phyloP scores from a whole-genome alignment of 2,329 filamentous ascomycete genomes.

The Penicillium digitatum region DNA sequence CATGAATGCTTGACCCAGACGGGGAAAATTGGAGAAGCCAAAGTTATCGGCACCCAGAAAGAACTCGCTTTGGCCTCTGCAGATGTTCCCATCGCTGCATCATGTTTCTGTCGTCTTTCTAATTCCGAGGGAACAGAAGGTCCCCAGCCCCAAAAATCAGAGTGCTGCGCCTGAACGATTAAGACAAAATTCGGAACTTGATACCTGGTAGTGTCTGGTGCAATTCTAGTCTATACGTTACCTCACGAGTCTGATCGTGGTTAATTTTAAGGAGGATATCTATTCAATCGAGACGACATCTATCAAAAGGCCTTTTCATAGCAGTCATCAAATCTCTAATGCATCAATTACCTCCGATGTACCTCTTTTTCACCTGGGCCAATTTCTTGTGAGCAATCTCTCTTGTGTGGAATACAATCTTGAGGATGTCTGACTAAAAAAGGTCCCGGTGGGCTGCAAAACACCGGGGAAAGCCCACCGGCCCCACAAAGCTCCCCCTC shows the following conservation, averaged over 20 bases:
- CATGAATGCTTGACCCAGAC: background rate
- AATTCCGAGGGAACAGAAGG: background rate
- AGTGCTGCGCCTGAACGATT: background rate
- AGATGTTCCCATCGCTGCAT: background rate
- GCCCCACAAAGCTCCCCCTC: background rate
- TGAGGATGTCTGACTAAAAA: background rate
- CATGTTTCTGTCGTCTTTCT: background rate
- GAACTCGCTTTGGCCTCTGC: background rate
- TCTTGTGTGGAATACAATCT: no score
- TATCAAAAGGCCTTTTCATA: no score
- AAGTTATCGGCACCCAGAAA: background rate
- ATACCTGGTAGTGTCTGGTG: no score
- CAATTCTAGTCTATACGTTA: no score
- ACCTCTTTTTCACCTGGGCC: no score
- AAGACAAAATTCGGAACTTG: background rate
- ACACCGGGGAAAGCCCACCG: background rate
- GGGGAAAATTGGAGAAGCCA: conserved; percentile 7
- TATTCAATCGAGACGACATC: no score
- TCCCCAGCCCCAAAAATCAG: background rate
- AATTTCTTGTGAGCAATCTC: no score
- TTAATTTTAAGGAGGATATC: no score
- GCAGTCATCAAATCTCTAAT: no score
- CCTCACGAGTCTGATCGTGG: no score
- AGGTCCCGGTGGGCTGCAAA: background rate
- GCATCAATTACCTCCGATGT: no score